Base-by-base conservation (phyloP, 192 early-diverging fungal genomes). In the Gryganskiella cystojenkinii region DNA sequence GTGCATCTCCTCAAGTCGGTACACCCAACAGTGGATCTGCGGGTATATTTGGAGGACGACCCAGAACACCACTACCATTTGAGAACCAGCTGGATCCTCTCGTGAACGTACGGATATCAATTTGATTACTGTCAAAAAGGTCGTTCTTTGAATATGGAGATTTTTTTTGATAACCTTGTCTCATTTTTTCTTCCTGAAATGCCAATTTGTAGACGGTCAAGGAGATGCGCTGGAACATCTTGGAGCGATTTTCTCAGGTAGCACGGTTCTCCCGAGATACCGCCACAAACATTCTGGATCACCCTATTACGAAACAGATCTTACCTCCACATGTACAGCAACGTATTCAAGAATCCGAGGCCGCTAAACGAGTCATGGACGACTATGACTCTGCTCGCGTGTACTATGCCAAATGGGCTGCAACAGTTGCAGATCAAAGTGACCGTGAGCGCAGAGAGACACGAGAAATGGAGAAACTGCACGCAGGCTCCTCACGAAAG, bases 321-420 rank as follows among this genome's bases (percentile, higher is more conserved):
- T 51, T 87, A 46, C 85, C 90, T 3, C 82, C 86, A 20, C 70
- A 80, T 20, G 65, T 92, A 4, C 85, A 90, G 64, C 79, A 81
- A 22, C 50, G 85, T 17, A 71, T 85, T 24, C 84, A 86, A 19
- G 82, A 85, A 9, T 81, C 82, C 17, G 86, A 90, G 11, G 85
- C 87, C 1, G 84, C 89, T 43, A 85, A 84, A 25, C 81, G 76
- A 43, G 78, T 89, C 2, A 89, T 90, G 35, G 90, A 90, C n/a
- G 93, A 94, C 56, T 94, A 92, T 63, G 93, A 94, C 63, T 85
- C 89, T 60, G 92, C 90, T 0, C 85, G 93, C 10, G 83, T 94
- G 10, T 94, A 91, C 61, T 76, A 93, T 27, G 93, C 93, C 8
- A 91, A 90, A 58, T 94, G 92, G 92, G 93, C 92, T 15, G 90